A percentile compares a stretch with the other conserved stretches of the same genome.
phyloP scores from a whole-genome alignment of 2,329 filamentous ascomycete species.

The Diaporthe batatas region DNA sequence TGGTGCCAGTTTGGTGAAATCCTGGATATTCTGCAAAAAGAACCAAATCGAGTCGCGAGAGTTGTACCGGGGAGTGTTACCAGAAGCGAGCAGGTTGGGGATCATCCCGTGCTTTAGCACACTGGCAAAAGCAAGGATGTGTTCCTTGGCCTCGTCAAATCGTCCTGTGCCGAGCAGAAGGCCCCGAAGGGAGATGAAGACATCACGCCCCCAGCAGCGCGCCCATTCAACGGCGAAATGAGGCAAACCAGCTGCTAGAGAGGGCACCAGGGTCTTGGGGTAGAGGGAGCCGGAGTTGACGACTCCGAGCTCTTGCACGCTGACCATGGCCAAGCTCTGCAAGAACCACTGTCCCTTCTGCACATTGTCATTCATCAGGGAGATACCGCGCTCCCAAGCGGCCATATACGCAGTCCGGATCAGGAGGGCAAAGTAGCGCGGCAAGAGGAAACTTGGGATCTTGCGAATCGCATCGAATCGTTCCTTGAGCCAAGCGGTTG shows the following conservation, averaged over 20 bases:
- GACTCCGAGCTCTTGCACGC: constrained; percentile 88
- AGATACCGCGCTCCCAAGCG: constrained; percentile 81
- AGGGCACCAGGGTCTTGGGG: constrained; percentile 86
- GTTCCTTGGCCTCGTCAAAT: constrained; percentile 89
- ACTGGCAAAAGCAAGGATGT: constrained; percentile 94
- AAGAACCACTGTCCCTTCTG: constrained; percentile 88
- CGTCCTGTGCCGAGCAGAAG: constrained; percentile 92
- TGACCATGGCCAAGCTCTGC: constrained; percentile 90
- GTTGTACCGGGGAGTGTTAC: constrained; percentile 91
- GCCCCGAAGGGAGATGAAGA: constrained; percentile 94
- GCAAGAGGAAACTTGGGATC: constrained; percentile 89
- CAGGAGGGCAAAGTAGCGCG: constrained; percentile 92
- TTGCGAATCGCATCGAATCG: constrained; percentile 88
- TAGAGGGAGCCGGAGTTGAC: constrained; percentile 93
- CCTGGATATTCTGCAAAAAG: constrained; percentile 95
- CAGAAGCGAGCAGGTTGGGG: constrained; percentile 90
- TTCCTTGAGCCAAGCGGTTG: constrained; percentile 83
- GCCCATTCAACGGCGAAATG: constrained; percentile 97
- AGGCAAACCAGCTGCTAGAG: constrained; percentile 90
- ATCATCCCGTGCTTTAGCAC: constrained; percentile 99
- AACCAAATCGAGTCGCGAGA: constrained; percentile 98
- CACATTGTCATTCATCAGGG: constrained; percentile 83
- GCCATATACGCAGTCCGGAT: constrained; percentile 90
- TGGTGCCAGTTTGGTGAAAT: constrained; percentile 87
- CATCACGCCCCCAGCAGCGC: constrained; percentile 95